Percentiles rank a stretch among this genome's conserved stretches.
These are phyloP conservation scores for Haberlea rhodopensis DNA, from an alignment of 257 asterid genomes.

Conservation along the genomic window DNA sequence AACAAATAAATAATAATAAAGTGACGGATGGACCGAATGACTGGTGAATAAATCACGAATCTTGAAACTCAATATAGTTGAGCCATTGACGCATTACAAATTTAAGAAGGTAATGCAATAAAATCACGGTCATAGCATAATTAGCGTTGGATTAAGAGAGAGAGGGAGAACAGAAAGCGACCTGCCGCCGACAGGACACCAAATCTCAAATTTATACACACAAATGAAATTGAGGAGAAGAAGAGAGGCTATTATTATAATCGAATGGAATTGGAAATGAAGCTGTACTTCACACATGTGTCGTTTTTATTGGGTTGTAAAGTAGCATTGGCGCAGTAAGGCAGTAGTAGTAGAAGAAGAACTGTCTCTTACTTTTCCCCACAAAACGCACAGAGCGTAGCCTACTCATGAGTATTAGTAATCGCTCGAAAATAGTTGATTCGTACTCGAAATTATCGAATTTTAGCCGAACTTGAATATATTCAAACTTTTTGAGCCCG, in stretches of 20 bases:
- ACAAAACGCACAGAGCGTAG: too few species aligned
- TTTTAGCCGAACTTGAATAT: too few species aligned
- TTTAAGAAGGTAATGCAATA: slow-evolving; percentile 11
- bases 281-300: background rate
- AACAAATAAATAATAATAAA: slow-evolving; percentile 2
- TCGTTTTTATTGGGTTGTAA: background rate
- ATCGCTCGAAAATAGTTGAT: too few species aligned
- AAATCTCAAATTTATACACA: slow-evolving; percentile 28
- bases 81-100: background rate
- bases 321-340: background rate
- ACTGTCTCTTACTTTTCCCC: background rate
- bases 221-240: background rate
- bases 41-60: slow-evolving; percentile 10
- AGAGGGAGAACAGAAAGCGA: slow-evolving; percentile 59
- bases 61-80: background rate
- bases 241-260: too few species aligned
- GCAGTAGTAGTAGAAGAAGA: too few species aligned
- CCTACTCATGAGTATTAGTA: too few species aligned
- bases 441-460: too few species aligned
- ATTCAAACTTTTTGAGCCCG: too few species aligned
- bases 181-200: slow-evolving; percentile 66
- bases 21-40: slow-evolving; percentile 22
- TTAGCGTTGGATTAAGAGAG: slow-evolving; percentile 24
- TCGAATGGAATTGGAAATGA: too few species aligned
- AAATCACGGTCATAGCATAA: slow-evolving; percentile 20